Conservation (phyloP, 2,329 filamentous ascomycete genomes). For the Helotiales sp. region DNA sequence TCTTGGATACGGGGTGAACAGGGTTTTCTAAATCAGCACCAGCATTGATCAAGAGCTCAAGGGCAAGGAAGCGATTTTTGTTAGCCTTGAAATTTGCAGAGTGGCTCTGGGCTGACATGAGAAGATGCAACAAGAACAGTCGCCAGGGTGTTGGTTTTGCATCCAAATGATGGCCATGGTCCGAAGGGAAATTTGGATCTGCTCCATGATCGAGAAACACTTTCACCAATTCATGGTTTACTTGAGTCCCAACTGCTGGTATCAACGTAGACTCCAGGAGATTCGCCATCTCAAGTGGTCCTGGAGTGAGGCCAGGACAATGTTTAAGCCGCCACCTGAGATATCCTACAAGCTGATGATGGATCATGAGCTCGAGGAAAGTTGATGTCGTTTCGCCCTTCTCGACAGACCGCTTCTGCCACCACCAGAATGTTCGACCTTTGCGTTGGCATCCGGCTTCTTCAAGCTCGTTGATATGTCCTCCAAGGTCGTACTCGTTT, state of each 20-base stretch:
- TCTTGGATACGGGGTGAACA: not conserved
- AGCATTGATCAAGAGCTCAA: not conserved
- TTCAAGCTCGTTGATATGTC: not conserved
- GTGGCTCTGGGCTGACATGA: not conserved
- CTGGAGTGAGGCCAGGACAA: not conserved
- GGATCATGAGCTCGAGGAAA: not conserved
- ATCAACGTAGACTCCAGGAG: not conserved
- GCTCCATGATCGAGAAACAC: not conserved
- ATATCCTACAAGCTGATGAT: not conserved
- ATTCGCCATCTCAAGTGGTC: not conserved
- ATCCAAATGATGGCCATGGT: not conserved
- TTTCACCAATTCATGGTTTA: not conserved
- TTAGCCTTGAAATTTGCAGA: not conserved
- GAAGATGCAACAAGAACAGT: not conserved
- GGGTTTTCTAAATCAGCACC: not conserved
- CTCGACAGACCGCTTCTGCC: not conserved
- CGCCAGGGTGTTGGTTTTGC: not conserved
- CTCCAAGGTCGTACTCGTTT: not conserved
- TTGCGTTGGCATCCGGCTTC: not conserved
- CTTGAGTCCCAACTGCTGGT: not conserved
- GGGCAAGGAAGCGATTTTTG: not conserved
- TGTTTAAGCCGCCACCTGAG: not conserved
- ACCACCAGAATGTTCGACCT: not conserved
- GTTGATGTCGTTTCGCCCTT: not conserved
- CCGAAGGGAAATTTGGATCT: not conserved